Evolutionary conservation across 805 yeast genomes (phyloP).

Genomic region (Yarrowia yakushimensis): DNA sequence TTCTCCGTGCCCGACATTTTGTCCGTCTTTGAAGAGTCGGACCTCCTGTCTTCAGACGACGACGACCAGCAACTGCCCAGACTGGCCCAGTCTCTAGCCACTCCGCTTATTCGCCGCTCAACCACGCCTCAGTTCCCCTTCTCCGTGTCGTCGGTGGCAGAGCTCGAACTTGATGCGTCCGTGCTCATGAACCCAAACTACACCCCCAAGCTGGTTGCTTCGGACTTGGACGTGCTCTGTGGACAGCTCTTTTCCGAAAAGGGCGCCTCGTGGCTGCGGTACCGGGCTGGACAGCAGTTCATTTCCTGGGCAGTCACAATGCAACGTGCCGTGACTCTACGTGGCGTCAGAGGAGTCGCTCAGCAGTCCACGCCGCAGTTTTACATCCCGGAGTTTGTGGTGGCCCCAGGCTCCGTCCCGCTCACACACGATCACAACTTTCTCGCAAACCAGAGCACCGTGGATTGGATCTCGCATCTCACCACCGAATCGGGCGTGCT

Average conservation of each 20-base stretch:
- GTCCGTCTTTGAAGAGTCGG: neutral
- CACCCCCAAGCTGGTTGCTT: conserved; percentile 27
- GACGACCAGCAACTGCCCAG: neutral
- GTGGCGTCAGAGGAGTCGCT: neutral
- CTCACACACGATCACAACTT: neutral
- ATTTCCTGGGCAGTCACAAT: conserved; percentile 29
- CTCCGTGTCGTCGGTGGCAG: neutral
- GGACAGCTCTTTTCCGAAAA: conserved; percentile 32
- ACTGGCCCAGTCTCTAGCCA: neutral
- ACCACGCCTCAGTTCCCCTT: conserved; percentile 2
- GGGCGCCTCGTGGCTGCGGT: conserved; percentile 34
- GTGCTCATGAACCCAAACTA: conserved; percentile 32
- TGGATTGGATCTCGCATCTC: conserved; percentile 15
- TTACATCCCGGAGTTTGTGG: conserved; percentile 10
- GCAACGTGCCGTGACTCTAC: conserved; percentile 1
- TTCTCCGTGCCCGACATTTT: neutral
- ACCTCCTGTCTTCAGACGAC: conserved; percentile 3
- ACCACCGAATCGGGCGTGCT: conserved; percentile 13
- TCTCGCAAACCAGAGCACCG: conserved; percentile 22
- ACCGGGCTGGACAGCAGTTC: conserved; percentile 31
- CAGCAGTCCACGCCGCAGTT: neutral
- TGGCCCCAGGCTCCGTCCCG: neutral
- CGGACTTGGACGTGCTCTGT: conserved; percentile 30
- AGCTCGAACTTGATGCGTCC: conserved; percentile 32
- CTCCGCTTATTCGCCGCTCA: neutral